Base-by-base conservation (phyloP, 495 filamentous ascomycete species). In the Talaromyces adpressus region DNA sequence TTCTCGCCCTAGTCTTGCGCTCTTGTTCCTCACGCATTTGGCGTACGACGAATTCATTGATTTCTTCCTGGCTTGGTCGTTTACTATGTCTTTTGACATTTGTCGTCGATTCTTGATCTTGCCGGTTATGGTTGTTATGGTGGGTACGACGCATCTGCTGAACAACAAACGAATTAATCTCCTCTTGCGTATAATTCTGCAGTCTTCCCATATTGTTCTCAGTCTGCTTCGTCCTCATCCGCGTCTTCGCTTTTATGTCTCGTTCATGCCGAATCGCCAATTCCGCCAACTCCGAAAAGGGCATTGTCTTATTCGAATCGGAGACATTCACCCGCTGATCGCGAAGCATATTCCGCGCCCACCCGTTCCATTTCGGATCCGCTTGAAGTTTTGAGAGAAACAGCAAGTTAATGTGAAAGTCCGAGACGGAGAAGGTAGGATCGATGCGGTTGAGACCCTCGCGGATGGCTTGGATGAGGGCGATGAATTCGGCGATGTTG, bases 11-110 rank as follows among this genome's bases (percentile, higher is more conserved):
- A 22, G 64, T 68, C 9, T 64, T 67, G 20, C 62, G 57, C 51
- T 70, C 69, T 30, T 71, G 59, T 47, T 73, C 70, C 32, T 64
- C 66, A 12, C 66, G 69, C 72, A 73, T 73, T 58, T 73, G 69
- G 5, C 66, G 66, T 5, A 73, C 63, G 12, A 73, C 71, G 45
- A 69, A 73, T 41, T 71, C 68, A 61, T 73, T 73, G 61, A 73
- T 73, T 59, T 73, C 68, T 49, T 72, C 71, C 57, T 73, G 71
- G 57, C 71, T 73, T 0, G 71, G 71, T 12, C 62, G 62, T 54
- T 72, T 73, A 27, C 27, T 39, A 54, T 73, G 69, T 2, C 69
- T 64, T 49, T 58, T 29, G 32, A 61, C 18, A 63, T 29, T 36
- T 39, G 23, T 18, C 39, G 34, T 7, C 4, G 29, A 29, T 22